phyloP scores from a whole-genome alignment of 2,329 filamentous ascomycete genomes.

The Claviceps digitariae region DNA sequence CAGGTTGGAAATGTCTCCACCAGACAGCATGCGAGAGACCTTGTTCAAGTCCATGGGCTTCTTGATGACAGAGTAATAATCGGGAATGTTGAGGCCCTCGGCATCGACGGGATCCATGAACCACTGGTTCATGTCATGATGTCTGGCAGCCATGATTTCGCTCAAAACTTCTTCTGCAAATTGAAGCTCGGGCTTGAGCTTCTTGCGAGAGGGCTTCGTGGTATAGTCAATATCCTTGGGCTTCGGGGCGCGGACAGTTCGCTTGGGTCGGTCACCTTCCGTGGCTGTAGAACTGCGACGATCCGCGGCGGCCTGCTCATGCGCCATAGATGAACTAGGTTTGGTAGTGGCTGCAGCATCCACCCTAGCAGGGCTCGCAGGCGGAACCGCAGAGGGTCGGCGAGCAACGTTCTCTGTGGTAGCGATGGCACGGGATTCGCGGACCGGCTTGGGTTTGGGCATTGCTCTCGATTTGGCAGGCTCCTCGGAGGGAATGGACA shows the following conservation, averaged over 20 bases:
- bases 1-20: constrained; percentile 64
- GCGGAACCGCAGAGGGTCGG: constrained; percentile 18
- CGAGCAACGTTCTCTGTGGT: constrained; percentile 14
- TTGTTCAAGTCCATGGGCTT: constrained; percentile 90
- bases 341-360: constrained; percentile 10
- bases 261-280: constrained; percentile 72
- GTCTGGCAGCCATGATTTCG: constrained; percentile 63
- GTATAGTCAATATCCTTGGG: constrained; percentile 84
- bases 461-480: constrained; percentile 41
- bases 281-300: constrained; percentile 61
- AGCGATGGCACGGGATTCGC: constrained; percentile 18
- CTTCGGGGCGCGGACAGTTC: constrained; percentile 84
- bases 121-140: constrained; percentile 52
- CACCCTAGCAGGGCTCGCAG: constrained; percentile 15
- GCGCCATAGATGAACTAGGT: constrained; percentile 8
- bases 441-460: constrained; percentile 24
- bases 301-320: constrained; percentile 11
- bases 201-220: constrained; percentile 63
- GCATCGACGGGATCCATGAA: constrained; percentile 84
- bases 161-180: constrained; percentile 76
- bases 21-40: constrained; percentile 63
- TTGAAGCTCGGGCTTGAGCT: constrained; percentile 76
- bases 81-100: constrained; percentile 83
- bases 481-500: constrained; percentile 35
- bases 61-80: constrained; percentile 88